Percentiles rank a stretch among this genome's conserved stretches.
Conservation (phyloP, 192 early-diverging fungal genomes). For the Entomortierella chlamydospora region DNA sequence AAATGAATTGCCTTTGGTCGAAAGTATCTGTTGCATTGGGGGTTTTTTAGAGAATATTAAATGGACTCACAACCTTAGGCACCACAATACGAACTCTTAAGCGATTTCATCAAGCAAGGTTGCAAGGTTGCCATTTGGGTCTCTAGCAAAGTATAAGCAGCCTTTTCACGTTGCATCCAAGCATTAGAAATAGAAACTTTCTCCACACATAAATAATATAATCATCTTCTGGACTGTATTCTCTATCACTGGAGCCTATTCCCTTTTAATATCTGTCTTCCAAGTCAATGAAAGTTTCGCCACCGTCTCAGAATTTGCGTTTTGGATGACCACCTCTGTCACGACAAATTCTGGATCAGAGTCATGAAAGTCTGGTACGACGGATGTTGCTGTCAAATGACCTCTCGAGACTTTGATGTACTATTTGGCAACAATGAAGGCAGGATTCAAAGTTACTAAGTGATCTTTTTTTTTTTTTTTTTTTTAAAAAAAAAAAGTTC, state of each 20-base stretch:
- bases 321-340: constrained; percentile 29
- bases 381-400: constrained; percentile 17
- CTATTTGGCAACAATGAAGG: too few species aligned
- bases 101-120: constrained; percentile 83
- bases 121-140: constrained; percentile 96
- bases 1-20: too few species aligned
- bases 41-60: too few species aligned
- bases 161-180: too few species aligned
- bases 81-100: constrained; percentile 79
- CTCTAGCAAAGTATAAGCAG: constrained; percentile 78
- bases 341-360: not conserved
- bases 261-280: constrained; percentile 21
- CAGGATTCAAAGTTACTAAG: too few species aligned
- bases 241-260: constrained; percentile 2
- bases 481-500: too few species aligned
- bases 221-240: not conserved
- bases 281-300: constrained; percentile 44
- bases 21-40: not conserved
- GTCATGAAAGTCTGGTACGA: constrained; percentile 12
- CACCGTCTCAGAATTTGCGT: constrained; percentile 34
- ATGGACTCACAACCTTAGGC: constrained; percentile 61
- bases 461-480: too few species aligned
- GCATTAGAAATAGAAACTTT: not conserved
- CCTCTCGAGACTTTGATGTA: constrained; percentile 30
- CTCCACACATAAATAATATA: not conserved